phyloP scores from a whole-genome alignment of 202 grass and related monocot species.

The Setaria italica region DNA sequence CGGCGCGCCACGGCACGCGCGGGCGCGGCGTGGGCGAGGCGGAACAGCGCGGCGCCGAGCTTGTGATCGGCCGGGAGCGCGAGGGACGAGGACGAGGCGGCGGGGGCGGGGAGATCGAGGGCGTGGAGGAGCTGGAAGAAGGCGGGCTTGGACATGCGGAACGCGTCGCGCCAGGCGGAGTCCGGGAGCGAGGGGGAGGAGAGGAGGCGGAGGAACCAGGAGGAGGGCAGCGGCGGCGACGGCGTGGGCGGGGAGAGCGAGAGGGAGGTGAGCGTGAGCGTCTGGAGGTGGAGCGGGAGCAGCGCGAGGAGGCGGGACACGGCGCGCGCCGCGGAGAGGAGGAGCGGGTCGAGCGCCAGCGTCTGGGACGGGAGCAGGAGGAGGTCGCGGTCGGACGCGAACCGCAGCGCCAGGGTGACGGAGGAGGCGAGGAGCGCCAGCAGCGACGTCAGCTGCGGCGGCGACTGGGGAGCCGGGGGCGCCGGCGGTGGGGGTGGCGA shows the following conservation, averaged over 20 bases:
- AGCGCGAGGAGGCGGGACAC: constrained; percentile 61
- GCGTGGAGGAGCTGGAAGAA: constrained; percentile 79
- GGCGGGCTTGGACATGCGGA: constrained; percentile 70
- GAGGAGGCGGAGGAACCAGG: constrained; percentile 78
- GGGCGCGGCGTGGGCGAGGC: constrained; percentile 73
- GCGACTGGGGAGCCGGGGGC: background rate
- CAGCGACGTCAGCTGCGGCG: constrained; percentile 49
- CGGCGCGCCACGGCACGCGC: constrained; percentile 68
- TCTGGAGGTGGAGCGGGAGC: constrained; percentile 68
- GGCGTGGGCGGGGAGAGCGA: constrained; percentile 51
- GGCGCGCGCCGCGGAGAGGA: constrained; percentile 61
- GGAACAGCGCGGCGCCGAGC: constrained; percentile 84
- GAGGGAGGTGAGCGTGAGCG: constrained; percentile 64
- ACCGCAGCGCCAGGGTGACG: constrained; percentile 65
- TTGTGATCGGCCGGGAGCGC: constrained; percentile 70
- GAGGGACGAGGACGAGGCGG: constrained; percentile 41
- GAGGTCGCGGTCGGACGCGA: constrained; percentile 57
- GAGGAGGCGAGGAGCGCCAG: constrained; percentile 61
- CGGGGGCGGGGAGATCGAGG: constrained; percentile 54
- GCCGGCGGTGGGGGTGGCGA: background rate
- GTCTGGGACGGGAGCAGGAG: constrained; percentile 54
- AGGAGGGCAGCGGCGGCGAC: constrained; percentile 52
- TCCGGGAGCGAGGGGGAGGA: constrained; percentile 46
- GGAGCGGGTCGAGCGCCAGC: constrained; percentile 69
- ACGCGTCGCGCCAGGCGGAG: constrained; percentile 67